Evolutionary conservation across 1,139 yeast species (phyloP).

Genomic region (Yamadazyma mexicana): DNA sequence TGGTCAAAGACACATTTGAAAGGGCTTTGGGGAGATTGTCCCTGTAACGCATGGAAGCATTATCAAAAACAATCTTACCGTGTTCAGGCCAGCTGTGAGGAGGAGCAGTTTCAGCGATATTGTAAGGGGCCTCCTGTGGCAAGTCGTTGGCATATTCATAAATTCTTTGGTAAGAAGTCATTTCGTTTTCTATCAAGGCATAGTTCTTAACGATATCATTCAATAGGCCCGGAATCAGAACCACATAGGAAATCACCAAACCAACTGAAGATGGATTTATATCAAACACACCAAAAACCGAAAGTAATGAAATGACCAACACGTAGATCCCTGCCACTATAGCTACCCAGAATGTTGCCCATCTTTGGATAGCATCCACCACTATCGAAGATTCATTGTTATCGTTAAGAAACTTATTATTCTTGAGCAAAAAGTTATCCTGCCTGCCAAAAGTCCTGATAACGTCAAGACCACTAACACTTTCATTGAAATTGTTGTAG

Average conservation of each 20-base stretch:
- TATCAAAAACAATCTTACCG: slow-evolving; percentile 53
- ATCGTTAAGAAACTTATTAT: slow-evolving; percentile 50
- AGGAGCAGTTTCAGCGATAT: slow-evolving; percentile 55
- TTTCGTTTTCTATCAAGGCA: slow-evolving; percentile 76
- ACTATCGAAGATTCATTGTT: slow-evolving; percentile 73
- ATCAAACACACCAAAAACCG: slow-evolving; percentile 62
- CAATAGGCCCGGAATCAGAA: slow-evolving; percentile 50
- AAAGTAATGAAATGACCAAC: slow-evolving; percentile 54
- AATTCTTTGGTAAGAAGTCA: slow-evolving; percentile 86
- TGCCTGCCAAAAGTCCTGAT: slow-evolving; percentile 61
- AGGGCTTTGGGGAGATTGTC: slow-evolving; percentile 74
- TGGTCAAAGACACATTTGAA: slow-evolving; percentile 47
- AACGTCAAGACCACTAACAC: slow-evolving; percentile 68
- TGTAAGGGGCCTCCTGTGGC: slow-evolving; percentile 42
- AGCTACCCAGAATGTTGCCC: slow-evolving; percentile 71
- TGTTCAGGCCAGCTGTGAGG: slow-evolving; percentile 44
- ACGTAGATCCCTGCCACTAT: slow-evolving; percentile 47
- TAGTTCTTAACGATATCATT: slow-evolving; percentile 50
- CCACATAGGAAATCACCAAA: slow-evolving; percentile 61
- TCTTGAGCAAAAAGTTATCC: slow-evolving; percentile 49
- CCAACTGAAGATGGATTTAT: slow-evolving; percentile 71
- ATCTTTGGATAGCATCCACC: slow-evolving; percentile 71
- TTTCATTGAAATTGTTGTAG: slow-evolving; percentile 68
- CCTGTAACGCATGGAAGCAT: slow-evolving; percentile 69
- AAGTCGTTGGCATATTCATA: slow-evolving; percentile 59